phyloP scores from a whole-genome alignment of 2,329 filamentous ascomycete species.

The Epichloe glyceriae region DNA sequence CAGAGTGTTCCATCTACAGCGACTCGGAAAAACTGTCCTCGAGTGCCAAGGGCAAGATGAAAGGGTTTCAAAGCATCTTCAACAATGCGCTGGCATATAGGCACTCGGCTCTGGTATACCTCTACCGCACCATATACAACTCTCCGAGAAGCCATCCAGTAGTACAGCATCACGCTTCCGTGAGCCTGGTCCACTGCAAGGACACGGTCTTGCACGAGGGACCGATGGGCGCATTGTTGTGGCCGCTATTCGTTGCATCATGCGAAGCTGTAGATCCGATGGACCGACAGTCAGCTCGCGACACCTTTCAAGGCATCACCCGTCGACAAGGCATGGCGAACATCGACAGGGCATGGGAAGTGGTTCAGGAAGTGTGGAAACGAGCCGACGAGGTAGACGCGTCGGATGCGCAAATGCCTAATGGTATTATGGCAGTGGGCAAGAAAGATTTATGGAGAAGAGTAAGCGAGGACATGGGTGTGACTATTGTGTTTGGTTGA shows the following conservation, averaged over 20 bases:
- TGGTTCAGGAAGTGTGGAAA: slow-evolving; percentile 49
- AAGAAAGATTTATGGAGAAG: slow-evolving; percentile 37
- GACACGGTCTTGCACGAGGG: slow-evolving; percentile 41
- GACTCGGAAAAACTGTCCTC: background rate
- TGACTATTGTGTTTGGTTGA: slow-evolving; percentile 47
- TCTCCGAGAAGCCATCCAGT: slow-evolving; percentile 31
- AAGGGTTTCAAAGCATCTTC: slow-evolving; percentile 38
- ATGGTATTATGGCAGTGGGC: background rate
- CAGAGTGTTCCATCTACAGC: slow-evolving; percentile 13
- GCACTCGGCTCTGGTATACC: slow-evolving; percentile 43
- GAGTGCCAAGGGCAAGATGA: slow-evolving; percentile 19
- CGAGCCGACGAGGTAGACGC: slow-evolving; percentile 29
- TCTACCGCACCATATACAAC: slow-evolving; percentile 41
- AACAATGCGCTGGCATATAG: slow-evolving; percentile 49
- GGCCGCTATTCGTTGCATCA: slow-evolving; percentile 50
- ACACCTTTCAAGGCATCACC: slow-evolving; percentile 39
- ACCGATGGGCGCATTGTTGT: slow-evolving; percentile 50
- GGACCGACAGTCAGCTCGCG: slow-evolving; percentile 38
- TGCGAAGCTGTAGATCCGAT: slow-evolving; percentile 40
- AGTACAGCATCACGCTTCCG: slow-evolving; percentile 40
- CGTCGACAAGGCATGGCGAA: slow-evolving; percentile 52
- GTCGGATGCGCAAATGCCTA: slow-evolving; percentile 10
- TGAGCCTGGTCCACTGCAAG: slow-evolving; percentile 39
- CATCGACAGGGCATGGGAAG: slow-evolving; percentile 46
- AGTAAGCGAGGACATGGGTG: slow-evolving; percentile 44